Percentiles rank a stretch among this genome's conserved stretches.
These are phyloP conservation scores for Thielaviopsis populi DNA, from an alignment of 2,329 filamentous ascomycete species.

Conservation along the genomic window DNA sequence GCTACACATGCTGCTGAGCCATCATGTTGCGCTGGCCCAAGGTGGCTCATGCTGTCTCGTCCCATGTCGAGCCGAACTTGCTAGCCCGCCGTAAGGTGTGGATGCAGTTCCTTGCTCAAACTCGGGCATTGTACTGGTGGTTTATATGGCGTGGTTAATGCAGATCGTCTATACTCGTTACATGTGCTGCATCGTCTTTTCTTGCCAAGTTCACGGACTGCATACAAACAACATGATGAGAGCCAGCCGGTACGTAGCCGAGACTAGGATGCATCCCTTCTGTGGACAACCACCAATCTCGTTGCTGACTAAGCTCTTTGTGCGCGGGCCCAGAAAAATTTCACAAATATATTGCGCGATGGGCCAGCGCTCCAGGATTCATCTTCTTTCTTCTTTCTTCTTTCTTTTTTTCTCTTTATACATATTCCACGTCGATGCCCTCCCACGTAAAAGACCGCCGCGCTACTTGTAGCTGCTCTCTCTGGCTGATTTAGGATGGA, in stretches of 20 bases:
- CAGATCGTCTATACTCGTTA: neutral
- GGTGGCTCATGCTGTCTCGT: neutral
- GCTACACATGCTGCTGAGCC: neutral
- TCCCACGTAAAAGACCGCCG: conserved; percentile 13
- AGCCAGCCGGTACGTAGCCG: neutral
- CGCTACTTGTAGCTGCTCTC: conserved; percentile 20
- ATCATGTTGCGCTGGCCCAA: neutral
- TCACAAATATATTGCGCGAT: conserved; percentile 9
- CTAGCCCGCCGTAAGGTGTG: neutral
- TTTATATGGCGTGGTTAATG: neutral
- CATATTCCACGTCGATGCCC: conserved; percentile 31
- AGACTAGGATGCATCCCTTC: neutral
- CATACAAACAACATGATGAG: neutral
- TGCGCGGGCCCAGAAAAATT: neutral
- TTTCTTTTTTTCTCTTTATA: conserved; percentile 33
- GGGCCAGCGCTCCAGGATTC: neutral
- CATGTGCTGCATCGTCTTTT: neutral
- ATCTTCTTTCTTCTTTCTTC: conserved; percentile 20
- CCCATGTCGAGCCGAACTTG: neutral
- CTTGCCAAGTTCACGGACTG: neutral
- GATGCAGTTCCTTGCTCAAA: neutral
- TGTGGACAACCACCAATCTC: neutral
- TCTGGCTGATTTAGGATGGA: conserved; percentile 18
- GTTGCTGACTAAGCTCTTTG: conserved; percentile 11
- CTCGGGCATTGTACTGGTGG: neutral